Percentiles rank a stretch among this genome's conserved stretches.
These are phyloP conservation scores for Miamiensis avidus DNA, from an alignment of 169 alveolate genomes.

Conservation along the genomic window DNA sequence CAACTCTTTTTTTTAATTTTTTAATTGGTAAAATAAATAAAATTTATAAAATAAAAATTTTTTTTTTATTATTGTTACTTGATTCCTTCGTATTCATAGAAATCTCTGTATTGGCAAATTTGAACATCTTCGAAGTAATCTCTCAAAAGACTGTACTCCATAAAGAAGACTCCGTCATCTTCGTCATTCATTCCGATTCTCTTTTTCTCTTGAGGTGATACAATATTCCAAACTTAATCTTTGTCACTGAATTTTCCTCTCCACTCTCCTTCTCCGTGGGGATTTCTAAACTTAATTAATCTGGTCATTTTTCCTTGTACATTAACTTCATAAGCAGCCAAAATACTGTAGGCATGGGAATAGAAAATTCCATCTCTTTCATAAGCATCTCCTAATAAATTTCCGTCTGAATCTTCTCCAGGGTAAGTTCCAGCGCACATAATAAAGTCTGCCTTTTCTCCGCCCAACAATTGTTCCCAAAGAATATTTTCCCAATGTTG, in stretches of 20 bases:
- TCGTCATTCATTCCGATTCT: background rate
- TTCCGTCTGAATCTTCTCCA: background rate
- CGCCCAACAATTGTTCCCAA: background rate
- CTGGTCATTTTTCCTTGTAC: constrained; percentile 36
- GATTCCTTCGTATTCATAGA: background rate
- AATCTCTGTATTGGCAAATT: constrained; percentile 16
- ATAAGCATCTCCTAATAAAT: background rate
- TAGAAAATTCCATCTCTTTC: background rate
- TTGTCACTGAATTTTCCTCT: constrained; percentile 12
- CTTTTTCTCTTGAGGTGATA: background rate
- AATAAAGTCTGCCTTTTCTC: background rate
- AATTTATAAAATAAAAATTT: background rate
- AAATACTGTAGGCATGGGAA: background rate
- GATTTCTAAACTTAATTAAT: constrained; percentile 72
- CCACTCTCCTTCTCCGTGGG: constrained; percentile 60
- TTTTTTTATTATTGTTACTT: no score
- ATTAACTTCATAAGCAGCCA: constrained; percentile 39
- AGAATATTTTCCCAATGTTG: background rate
- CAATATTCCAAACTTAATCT: background rate
- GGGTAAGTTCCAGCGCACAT: background rate
- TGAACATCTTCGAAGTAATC: constrained; percentile 17
- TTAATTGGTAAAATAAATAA: background rate
- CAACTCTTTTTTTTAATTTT: background rate
- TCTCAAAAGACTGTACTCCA: constrained; percentile 4
- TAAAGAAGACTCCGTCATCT: constrained; percentile 30